Percentiles rank a stretch among this genome's conserved stretches.
phyloP scores from a whole-genome alignment of 2,329 filamentous ascomycete species.

The Pseudocercospora vitis region DNA sequence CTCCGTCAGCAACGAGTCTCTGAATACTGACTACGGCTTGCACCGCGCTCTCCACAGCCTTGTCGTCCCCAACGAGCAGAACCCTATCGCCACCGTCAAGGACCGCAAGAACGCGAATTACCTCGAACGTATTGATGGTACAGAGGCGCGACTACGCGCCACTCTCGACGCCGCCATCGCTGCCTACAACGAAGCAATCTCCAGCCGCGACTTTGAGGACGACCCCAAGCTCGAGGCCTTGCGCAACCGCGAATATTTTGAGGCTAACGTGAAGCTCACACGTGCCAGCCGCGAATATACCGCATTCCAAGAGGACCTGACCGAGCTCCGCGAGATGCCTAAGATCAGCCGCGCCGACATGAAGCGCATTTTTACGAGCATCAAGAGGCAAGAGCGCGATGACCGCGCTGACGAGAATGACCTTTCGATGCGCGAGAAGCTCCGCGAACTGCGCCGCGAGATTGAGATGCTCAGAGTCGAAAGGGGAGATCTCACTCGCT shows the following conservation, averaged over 20 bases:
- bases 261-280: conserved; percentile 21
- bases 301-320: conserved; percentile 14
- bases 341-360: conserved; percentile 13
- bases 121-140: conserved; percentile 7
- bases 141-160: neutral
- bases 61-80: conserved; percentile 11
- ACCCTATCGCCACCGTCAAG: conserved; percentile 17
- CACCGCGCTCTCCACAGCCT: conserved; percentile 14
- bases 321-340: conserved; percentile 16
- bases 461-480: conserved; percentile 14
- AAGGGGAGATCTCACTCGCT: conserved; percentile 10
- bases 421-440: neutral
- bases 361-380: conserved; percentile 2
- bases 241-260: conserved; percentile 16
- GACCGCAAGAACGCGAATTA: conserved; percentile 18
- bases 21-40: conserved; percentile 15
- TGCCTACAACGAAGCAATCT: neutral
- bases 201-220: conserved; percentile 10
- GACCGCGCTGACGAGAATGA: conserved; percentile 10
- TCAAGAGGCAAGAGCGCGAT: conserved; percentile 9
- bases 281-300: conserved; percentile 16
- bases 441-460: conserved; percentile 6
- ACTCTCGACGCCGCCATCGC: conserved; percentile 13
- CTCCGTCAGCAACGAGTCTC: conserved; percentile 10
- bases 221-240: conserved; percentile 11